Base-by-base conservation (phyloP, 768 basidiomycete species). In the Russula olivacea region DNA sequence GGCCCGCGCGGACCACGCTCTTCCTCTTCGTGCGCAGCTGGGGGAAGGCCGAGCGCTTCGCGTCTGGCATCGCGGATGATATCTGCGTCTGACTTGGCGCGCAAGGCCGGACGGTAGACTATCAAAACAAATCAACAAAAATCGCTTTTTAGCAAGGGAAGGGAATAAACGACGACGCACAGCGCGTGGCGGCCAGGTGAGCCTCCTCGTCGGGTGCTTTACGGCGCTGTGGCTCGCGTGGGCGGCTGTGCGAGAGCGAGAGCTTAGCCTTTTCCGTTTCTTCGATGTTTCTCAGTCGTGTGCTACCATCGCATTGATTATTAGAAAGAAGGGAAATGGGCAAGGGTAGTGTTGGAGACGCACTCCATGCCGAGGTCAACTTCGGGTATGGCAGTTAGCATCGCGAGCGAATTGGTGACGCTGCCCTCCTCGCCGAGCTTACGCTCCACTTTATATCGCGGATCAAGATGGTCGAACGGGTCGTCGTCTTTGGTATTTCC, bases 311-410 rank as follows among this genome's bases (percentile, higher is more conserved):
- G 38, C 38, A 38, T 38, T 38, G 21, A n/a, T 11, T 52, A 34
- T 32, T 21, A 32, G 15, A 3, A 7, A 19, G 41, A 28, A 32
- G 21, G 21, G 34, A 15, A 49, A 25, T 14, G 32, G 8, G 8
- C 32, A 40, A 61, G 3, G 1, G 21, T 3, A 9, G 15, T 25
- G 25, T 49, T 49, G 25, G 14, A 14, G 45, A 86, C 92, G 69
- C 69, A 98, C 95, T 99, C 94, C 89, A 98, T 97, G 60, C 97
- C 97, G 4, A 99, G 80, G 74, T 99, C 96, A 10, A 98, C 93
- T 72, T 98, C 97, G 0, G 96, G 97, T 69, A 99, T 98, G 40
- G 92, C 93, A 17, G 95, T 98, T 59, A 99, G 79, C 97, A 98
- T 99, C 4, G 91, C 86, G 74, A 96, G 71, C 68, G 91, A 93